Percentiles rank a stretch among this genome's conserved stretches.
These are phyloP conservation scores for Arthrobotrys musiformis DNA, from an alignment of 2,329 filamentous ascomycete genomes.

Conservation along the genomic window DNA sequence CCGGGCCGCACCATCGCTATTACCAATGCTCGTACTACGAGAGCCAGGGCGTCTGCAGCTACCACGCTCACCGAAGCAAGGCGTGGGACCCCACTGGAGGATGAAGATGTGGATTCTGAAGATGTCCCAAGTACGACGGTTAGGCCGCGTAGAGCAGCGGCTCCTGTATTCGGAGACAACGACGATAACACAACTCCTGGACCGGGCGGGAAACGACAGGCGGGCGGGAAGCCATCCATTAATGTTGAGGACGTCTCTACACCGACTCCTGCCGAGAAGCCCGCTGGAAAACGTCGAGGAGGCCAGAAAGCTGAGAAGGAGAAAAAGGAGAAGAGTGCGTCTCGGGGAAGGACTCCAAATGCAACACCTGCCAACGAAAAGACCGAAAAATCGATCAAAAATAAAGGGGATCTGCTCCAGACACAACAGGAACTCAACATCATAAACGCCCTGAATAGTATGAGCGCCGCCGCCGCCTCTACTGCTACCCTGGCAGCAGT, in stretches of 20 bases:
- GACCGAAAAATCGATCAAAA: slow-evolving; percentile 31
- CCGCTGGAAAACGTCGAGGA: slow-evolving; percentile 42
- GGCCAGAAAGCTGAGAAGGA: slow-evolving; percentile 56
- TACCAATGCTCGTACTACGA: slow-evolving; percentile 64
- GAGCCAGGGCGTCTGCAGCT: slow-evolving; percentile 68
- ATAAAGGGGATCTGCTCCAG: slow-evolving; percentile 40
- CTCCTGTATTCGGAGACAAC: slow-evolving; percentile 58
- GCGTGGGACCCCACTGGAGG: slow-evolving; percentile 59
- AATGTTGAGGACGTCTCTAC: slow-evolving; percentile 47
- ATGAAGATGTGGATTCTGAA: slow-evolving; percentile 62
- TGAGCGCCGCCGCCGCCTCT: slow-evolving; percentile 26
- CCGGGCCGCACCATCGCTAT: slow-evolving; percentile 64
- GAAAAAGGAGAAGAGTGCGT: slow-evolving; percentile 57
- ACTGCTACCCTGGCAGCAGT: neutral
- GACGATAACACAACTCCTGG: slow-evolving; percentile 48
- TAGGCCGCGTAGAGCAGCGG: slow-evolving; percentile 67
- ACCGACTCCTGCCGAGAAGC: slow-evolving; percentile 43
- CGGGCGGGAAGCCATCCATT: slow-evolving; percentile 36
- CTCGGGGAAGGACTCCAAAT: slow-evolving; percentile 43
- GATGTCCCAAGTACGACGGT: slow-evolving; percentile 62
- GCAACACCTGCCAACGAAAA: slow-evolving; percentile 36
- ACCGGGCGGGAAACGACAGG: slow-evolving; percentile 31
- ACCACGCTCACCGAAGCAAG: slow-evolving; percentile 71
- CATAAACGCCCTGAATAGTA: slow-evolving; percentile 54
- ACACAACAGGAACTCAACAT: slow-evolving; percentile 49